Base-by-base conservation (phyloP, 2,329 filamentous ascomycete genomes). In the Beauveria sp. region DNA sequence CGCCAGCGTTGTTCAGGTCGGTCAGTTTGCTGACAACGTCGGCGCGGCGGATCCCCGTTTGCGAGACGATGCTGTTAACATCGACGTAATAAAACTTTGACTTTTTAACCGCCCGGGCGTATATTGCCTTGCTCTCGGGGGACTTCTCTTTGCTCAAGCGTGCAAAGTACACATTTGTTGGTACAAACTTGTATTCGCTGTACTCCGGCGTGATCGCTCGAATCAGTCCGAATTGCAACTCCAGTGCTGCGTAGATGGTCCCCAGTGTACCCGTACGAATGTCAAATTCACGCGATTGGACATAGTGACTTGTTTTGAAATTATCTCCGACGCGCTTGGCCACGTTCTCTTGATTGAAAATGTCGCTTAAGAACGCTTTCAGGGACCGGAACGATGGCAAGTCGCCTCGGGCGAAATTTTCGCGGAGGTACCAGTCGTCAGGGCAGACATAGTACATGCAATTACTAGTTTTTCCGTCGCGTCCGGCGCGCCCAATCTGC, bases 341-440 rank as follows among this genome's bases (percentile, higher is more conserved):
- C n/a, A 26, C 28, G n/a, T 57, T 57, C 14, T 73, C 68, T 0
- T 68, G 65, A 28, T 72, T 71, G 61, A 86, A 84, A 8, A 87
- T 75, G 2, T 85, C 77, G 7, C 75, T 67, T 3, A 88, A 69
- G 0, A 87, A 70, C 0, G 69, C 67, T 4, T 70, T 71, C 0
- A 87, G 69, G 0, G 81, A 83, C 9, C 73, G 68, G 0, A 71
- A 72, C 3, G 83, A 84, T 0, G 85, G 84, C 0, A 86, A 70
- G 62, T 87, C 84, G 0, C 84, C 82, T 8, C 83, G 77, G 0
- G 82, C 79, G 67, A 87, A 86, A 63, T 81, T 79, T 64, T 87
- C 84, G 12, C 80, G 78, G 16, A 85, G 67, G 67, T 84, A 80
- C 47, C 85, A 81, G 64, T 86, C 84, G 47, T 83, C 78, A 0